A percentile compares a stretch with the other conserved stretches of the same genome.
phyloP scores from a whole-genome alignment of 345 rosid genomes.

The Linum usitatissimum region DNA sequence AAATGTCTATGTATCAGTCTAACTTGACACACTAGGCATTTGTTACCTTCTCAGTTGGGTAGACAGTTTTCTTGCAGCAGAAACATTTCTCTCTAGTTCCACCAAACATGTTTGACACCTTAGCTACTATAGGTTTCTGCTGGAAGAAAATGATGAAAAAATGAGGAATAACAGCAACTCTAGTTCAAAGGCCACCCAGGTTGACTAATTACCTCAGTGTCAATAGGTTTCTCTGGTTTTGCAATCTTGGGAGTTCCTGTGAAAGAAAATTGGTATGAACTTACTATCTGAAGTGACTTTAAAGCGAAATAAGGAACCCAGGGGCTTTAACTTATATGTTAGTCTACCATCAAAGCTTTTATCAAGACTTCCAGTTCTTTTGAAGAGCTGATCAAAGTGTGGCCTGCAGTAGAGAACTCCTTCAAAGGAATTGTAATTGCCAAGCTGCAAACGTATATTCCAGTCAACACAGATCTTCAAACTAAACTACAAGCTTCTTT shows the following conservation, averaged over 20 bases:
- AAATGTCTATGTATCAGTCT: not conserved
- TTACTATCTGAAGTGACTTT: constrained; percentile 7
- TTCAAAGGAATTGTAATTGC: constrained; percentile 97
- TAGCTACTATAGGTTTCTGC: constrained; percentile 69
- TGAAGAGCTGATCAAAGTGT: constrained; percentile 90
- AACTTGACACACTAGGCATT: not conserved
- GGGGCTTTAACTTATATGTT: not conserved
- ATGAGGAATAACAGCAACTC: not conserved
- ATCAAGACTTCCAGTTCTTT: constrained; percentile 95
- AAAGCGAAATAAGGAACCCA: not conserved
- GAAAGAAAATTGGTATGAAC: constrained; percentile 13
- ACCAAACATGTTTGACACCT: constrained; percentile 79
- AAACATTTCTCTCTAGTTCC: constrained; percentile 91
- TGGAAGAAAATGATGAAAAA: constrained; percentile 1
- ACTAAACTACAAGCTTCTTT: not conserved
- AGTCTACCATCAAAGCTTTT: constrained; percentile 85
- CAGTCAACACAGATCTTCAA: constrained; percentile 4
- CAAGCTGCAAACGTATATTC: constrained; percentile 46
- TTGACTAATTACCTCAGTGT: constrained; percentile 51
- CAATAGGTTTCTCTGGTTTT: constrained; percentile 64
- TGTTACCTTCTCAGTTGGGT: constrained; percentile 86
- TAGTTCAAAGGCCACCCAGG: too few species aligned
- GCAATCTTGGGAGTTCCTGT: constrained; percentile 84
- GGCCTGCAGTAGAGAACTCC: constrained; percentile 97
- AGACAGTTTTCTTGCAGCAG: constrained; percentile 74